phyloP scores from a whole-genome alignment of 768 basidiomycete species.

The Cystobasidium onofrii region DNA sequence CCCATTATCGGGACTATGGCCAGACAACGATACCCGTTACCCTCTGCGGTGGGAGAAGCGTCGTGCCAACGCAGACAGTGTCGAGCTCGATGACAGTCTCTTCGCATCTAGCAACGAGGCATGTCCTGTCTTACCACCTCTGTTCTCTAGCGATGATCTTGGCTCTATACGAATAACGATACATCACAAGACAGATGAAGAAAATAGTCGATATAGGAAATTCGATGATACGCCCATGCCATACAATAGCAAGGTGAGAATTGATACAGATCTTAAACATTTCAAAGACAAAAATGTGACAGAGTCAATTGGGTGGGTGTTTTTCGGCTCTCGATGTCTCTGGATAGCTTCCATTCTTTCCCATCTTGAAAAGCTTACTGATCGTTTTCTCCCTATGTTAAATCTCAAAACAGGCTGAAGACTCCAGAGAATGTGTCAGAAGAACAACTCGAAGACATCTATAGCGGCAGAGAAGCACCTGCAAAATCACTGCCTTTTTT shows the following conservation, averaged over 20 bases:
- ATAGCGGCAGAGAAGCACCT: neutral
- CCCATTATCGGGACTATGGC: slow-evolving; percentile 20
- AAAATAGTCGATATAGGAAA: neutral
- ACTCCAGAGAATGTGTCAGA: neutral
- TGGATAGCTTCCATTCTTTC: neutral
- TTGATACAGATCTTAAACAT: neutral
- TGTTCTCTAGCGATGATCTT: slow-evolving; percentile 5
- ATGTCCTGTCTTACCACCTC: neutral
- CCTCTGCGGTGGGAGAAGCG: slow-evolving; percentile 16
- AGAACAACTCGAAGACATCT: neutral
- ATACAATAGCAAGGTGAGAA: neutral
- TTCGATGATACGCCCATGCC: neutral
- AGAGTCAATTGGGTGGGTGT: slow-evolving; percentile 17
- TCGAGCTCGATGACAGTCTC: neutral
- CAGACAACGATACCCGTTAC: neutral
- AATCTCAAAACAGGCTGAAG: neutral
- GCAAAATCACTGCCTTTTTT: slow-evolving; percentile 9
- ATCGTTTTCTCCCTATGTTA: too few relatives aligned
- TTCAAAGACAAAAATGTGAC: neutral
- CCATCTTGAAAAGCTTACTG: too few relatives aligned
- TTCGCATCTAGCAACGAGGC: neutral
- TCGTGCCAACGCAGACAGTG: neutral
- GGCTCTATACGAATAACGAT: slow-evolving; percentile 7
- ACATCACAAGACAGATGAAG: slow-evolving; percentile 16
- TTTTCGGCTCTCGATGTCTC: too few relatives aligned